Percentiles rank a stretch among this genome's conserved stretches.
Evolutionary conservation across 129 eudicot species (phyloP).

Genomic region (Arctium lappa): DNA sequence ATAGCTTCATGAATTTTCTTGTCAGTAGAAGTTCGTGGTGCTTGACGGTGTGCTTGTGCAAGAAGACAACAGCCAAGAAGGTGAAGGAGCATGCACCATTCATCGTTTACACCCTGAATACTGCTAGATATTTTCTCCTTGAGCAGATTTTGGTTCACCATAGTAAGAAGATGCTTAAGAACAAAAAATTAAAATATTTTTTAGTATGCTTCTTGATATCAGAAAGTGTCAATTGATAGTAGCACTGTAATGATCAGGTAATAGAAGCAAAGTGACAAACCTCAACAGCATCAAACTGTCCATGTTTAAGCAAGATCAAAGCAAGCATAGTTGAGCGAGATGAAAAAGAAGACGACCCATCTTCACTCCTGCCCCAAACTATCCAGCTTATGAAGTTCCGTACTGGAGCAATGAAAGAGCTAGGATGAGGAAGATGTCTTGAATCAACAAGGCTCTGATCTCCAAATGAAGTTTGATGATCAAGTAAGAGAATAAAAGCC

Average conservation of each 20-base stretch:
- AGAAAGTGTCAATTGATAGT: not conserved
- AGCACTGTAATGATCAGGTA: not conserved
- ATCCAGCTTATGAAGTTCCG: constrained; percentile 82
- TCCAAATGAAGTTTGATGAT: constrained; percentile 43
- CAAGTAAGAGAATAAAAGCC: constrained; percentile 58
- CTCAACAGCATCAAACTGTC: constrained; percentile 88
- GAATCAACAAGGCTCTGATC: constrained; percentile 34
- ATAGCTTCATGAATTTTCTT: constrained; percentile 76
- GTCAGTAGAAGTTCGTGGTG: constrained; percentile 42
- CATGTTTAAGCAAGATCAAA: constrained; percentile 66
- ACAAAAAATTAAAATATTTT: constrained; percentile 9
- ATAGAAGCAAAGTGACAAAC: constrained; percentile 35
- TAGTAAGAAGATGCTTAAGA: constrained; percentile 67
- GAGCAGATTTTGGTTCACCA: constrained; percentile 72
- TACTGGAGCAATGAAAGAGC: constrained; percentile 46
- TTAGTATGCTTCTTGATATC: constrained; percentile 12
- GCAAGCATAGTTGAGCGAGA: constrained; percentile 80
- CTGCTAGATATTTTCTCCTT: constrained; percentile 75
- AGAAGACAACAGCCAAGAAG: constrained; percentile 94
- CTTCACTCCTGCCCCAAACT: constrained; percentile 68
- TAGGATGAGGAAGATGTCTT: constrained; percentile 56
- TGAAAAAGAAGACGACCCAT: constrained; percentile 59
- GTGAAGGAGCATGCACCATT: constrained; percentile 68
- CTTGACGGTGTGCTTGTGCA: constrained; percentile 72
- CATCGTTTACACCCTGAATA: constrained; percentile 63